Evolutionary conservation across 768 basidiomycete genomes (phyloP), one percentile per base, ranked within the genome.

Genomic region (Lentinula aciculospora): DNA sequence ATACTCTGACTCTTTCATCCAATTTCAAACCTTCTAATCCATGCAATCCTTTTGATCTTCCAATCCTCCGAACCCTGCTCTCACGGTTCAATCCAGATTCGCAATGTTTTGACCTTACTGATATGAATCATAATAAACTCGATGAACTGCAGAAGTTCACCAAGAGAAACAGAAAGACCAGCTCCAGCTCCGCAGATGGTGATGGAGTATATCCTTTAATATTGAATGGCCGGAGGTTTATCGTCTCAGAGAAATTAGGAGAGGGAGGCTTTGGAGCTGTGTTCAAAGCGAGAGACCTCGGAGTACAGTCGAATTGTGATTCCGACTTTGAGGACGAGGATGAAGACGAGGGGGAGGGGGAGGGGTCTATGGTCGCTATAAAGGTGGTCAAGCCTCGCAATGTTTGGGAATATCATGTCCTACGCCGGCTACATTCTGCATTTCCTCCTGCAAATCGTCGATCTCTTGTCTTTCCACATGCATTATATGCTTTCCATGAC

Each of bases 191-290:
- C 50, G 70, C 61, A 50, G 65, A 59, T 34, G 71, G 74, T 47
- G 65, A 71, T 7, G 71, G 73, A 36, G 69, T 66, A 23, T 78
- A 88, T 68, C 64, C 80, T 21, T 67, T 98, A 40, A 73, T 72
- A 17, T 73, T 98, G n/a, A 77, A 77, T 45, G 86, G 79, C 3
- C 81, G 80, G 58, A 75, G 74, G 53, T 93, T 89, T 65, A 81
- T 80, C 54, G 83, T 98, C 3, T 73, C 78, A 3, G 89, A 89
- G 60, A 99, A 98, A 69, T 78, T 99, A 23, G 97, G 97, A 17
- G 97, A 99, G 72, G 97, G 97, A 4, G 93, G 95, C 0, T 99
- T 96, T 64, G 97, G 96, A 2, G 82, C 88, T 3, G 97, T 99
- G n/a, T 99, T 96, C 76, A 82, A 88, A 60, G 92, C 90, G 3